These are phyloP conservation scores for Microascus cirrosus DNA, from an alignment of 2,329 filamentous ascomycete genomes.

Conservation along the genomic window DNA sequence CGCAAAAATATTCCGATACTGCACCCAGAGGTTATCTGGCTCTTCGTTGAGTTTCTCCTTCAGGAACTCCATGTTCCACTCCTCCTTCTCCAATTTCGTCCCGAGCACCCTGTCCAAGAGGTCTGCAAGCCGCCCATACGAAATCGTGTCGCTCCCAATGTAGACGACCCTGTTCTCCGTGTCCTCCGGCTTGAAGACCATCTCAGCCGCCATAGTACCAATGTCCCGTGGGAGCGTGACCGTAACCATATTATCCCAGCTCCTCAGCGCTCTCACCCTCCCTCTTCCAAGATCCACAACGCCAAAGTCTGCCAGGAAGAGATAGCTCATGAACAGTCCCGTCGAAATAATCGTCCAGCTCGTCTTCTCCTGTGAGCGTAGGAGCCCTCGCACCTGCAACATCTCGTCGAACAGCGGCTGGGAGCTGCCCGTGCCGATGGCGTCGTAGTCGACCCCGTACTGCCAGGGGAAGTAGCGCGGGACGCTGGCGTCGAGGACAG, in stretches of 20 bases:
- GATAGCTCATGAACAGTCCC: constrained; percentile 59
- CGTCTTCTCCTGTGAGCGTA: constrained; percentile 34
- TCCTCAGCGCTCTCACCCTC: constrained; percentile 41
- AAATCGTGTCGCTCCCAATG: constrained; percentile 51
- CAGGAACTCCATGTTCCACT: constrained; percentile 35
- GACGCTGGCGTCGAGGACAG: constrained; percentile 38
- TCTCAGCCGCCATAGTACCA: constrained; percentile 44
- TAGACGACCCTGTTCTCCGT: constrained; percentile 36
- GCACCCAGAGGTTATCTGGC: constrained; percentile 36
- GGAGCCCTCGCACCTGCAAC: constrained; percentile 40
- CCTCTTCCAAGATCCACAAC: constrained; percentile 38
- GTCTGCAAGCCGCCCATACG: constrained; percentile 41
- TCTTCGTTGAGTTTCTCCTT: constrained; percentile 31
- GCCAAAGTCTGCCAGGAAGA: constrained; percentile 53
- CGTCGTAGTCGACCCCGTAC: constrained; percentile 62
- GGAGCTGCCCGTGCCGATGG: constrained; percentile 43
- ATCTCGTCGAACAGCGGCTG: constrained; percentile 62
- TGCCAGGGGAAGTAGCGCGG: constrained; percentile 59
- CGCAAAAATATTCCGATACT: constrained; percentile 52
- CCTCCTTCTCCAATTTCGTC: constrained; percentile 30
- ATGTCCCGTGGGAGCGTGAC: constrained; percentile 55
- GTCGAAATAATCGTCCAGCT: constrained; percentile 57
- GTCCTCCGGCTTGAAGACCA: constrained; percentile 31
- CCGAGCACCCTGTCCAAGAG: constrained; percentile 33
- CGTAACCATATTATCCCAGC: constrained; percentile 52